A percentile compares a stretch with the other conserved stretches of the same genome.
These are phyloP conservation scores for Tetrapisispora pingtungensis DNA, from an alignment of 805 yeast species.

Conservation along the genomic window DNA sequence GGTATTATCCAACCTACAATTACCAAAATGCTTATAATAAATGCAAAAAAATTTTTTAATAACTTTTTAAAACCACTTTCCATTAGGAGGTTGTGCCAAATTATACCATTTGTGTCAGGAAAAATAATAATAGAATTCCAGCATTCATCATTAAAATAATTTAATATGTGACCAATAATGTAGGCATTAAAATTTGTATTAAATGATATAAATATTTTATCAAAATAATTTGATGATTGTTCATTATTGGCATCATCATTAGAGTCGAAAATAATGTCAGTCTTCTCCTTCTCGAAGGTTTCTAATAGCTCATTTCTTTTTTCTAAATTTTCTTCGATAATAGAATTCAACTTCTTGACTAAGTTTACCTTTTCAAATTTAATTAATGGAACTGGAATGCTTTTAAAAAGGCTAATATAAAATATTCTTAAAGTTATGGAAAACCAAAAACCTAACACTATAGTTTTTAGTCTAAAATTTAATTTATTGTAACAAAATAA, in stretches of 20 bases:
- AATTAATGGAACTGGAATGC: no score
- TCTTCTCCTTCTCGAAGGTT: no score
- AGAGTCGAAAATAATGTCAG: no score
- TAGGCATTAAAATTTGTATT: slow-evolving; percentile 46
- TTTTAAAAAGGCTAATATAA: no score
- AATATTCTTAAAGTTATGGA: no score
- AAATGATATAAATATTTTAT: slow-evolving; percentile 45
- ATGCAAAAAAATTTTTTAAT: slow-evolving; percentile 36
- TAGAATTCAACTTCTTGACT: no score
- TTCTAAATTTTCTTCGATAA: no score
- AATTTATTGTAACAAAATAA: not conserved
- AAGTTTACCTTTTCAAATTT: no score
- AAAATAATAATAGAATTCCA: slow-evolving; percentile 39
- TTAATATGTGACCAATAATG: slow-evolving; percentile 50
- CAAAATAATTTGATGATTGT: slow-evolving; percentile 6
- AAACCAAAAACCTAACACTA: not conserved
- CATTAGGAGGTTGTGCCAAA: slow-evolving; percentile 55
- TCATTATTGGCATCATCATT: not conserved
- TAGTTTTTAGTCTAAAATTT: not conserved
- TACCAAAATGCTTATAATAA: slow-evolving; percentile 37
- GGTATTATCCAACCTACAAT: slow-evolving; percentile 72
- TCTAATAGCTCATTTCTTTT: no score
- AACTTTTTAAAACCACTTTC: slow-evolving; percentile 31
- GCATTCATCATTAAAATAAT: slow-evolving; percentile 35
- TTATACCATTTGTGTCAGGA: slow-evolving; percentile 54